These are phyloP conservation scores for Salix arbutifolia DNA, from an alignment of 345 rosid species.

Conservation along the genomic window DNA sequence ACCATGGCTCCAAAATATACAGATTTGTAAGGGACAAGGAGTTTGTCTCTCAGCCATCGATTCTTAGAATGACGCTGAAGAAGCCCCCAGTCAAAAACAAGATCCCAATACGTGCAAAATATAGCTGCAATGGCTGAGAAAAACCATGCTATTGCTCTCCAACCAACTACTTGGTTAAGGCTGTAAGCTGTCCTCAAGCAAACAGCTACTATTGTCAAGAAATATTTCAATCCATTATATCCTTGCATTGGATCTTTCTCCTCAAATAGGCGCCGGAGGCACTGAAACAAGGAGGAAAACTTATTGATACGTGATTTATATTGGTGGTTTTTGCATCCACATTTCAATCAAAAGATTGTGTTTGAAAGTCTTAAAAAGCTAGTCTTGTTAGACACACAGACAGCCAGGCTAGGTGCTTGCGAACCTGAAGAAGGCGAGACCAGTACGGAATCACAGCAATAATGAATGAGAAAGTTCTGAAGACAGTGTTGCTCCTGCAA, in stretches of 20 bases:
- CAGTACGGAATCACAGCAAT: conserved; percentile 56
- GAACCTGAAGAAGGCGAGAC: conserved; percentile 60
- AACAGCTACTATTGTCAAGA: conserved; percentile 49
- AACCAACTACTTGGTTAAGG: conserved; percentile 25
- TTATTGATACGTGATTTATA: neutral
- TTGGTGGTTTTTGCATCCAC: neutral
- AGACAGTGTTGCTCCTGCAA: conserved; percentile 33
- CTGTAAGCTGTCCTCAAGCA: conserved; percentile 52
- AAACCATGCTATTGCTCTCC: conserved; percentile 43
- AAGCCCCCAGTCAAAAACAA: conserved; percentile 69
- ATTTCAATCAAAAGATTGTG: neutral
- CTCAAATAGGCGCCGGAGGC: conserved; percentile 53
- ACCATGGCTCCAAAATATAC: conserved; percentile 59
- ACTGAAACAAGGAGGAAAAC: conserved; percentile 24
- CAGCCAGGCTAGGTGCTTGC: neutral
- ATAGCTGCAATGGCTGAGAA: conserved; percentile 49
- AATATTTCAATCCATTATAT: conserved; percentile 54
- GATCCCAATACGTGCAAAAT: conserved; percentile 57
- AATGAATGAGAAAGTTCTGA: conserved; percentile 43
- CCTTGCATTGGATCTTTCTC: conserved; percentile 55
- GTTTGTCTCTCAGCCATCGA: conserved; percentile 62
- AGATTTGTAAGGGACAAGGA: conserved; percentile 42
- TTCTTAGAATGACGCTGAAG: conserved; percentile 49
- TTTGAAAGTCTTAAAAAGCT: neutral
- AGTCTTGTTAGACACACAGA: neutral